These are phyloP conservation scores for Saccharum hybrid DNA, from an alignment of 202 grass and related monocot species.

Conservation along the genomic window DNA sequence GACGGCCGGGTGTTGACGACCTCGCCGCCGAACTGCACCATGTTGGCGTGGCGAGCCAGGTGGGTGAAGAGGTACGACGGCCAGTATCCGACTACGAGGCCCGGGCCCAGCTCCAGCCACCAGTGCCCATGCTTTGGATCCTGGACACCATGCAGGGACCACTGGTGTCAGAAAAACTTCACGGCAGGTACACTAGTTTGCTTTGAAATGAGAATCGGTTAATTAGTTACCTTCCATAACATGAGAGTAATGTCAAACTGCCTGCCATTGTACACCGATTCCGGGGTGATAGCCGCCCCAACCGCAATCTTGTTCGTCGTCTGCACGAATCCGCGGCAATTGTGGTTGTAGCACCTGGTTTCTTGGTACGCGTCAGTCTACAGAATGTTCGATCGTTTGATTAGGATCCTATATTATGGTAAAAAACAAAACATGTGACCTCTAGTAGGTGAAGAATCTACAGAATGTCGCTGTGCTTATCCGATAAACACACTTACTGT, in stretches of 20 bases:
- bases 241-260: slow-evolving; percentile 83
- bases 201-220: slow-evolving; percentile 18
- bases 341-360: slow-evolving; percentile 94
- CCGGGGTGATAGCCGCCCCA: slow-evolving; percentile 76
- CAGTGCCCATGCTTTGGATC: slow-evolving; percentile 86
- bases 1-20: slow-evolving; percentile 59
- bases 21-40: slow-evolving; percentile 96
- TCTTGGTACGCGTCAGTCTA: slow-evolving; percentile 89
- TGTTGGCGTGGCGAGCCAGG: slow-evolving; percentile 71
- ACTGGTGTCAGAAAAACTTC: background rate
- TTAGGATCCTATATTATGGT: background rate
- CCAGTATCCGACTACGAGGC: slow-evolving; percentile 78
- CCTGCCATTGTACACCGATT: slow-evolving; percentile 62
- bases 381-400: background rate
- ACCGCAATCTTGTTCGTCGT: slow-evolving; percentile 85
- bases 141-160: background rate
- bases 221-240: slow-evolving; percentile 72
- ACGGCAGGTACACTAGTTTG: background rate
- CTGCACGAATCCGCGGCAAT: slow-evolving; percentile 78
- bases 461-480: background rate
- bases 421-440: background rate
- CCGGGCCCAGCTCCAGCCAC: slow-evolving; percentile 75
- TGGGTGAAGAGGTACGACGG: slow-evolving; percentile 83
- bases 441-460: background rate
- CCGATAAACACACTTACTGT: slow-evolving; percentile 63